These are phyloP conservation scores for Porphyra umbilicalis DNA, from an alignment of 31 red algal species.

Conservation along the genomic window DNA sequence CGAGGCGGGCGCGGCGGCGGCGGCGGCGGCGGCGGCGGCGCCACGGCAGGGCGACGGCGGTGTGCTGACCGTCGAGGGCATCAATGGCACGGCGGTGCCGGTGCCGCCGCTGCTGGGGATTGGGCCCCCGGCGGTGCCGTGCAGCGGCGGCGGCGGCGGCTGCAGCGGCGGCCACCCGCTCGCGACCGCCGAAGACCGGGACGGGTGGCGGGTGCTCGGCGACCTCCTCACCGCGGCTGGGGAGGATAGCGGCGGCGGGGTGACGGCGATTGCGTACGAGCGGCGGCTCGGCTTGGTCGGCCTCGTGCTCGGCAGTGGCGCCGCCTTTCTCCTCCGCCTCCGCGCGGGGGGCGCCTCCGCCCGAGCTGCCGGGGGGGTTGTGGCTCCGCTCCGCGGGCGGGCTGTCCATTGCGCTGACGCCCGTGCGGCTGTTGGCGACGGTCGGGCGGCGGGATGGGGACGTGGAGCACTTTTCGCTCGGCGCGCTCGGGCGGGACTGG, in stretches of 20 bases:
- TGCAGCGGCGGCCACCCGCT: neutral
- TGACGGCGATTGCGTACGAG: conserved; percentile 33
- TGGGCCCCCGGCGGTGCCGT: neutral
- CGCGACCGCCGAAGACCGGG: neutral
- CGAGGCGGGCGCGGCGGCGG: neutral
- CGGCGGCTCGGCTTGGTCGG: conserved; percentile 29
- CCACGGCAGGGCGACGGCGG: neutral
- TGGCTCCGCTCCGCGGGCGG: conserved; percentile 49
- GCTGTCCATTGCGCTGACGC: conserved; percentile 58
- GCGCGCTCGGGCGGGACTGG: conserved; percentile 52
- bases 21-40: neutral
- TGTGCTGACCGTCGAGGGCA: neutral
- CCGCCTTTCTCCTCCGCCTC: conserved; percentile 51
- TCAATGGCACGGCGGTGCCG: neutral
- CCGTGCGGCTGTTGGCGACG: conserved; percentile 65
- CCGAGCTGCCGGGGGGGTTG: conserved; percentile 44
- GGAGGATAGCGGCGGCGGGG: conserved; percentile 33
- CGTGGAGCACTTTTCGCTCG: conserved; percentile 81
- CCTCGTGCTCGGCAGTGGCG: conserved; percentile 42
- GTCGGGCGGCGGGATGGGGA: conserved; percentile 69
- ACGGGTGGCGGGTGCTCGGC: conserved; percentile 2
- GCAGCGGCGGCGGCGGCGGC: neutral
- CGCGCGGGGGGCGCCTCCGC: conserved; percentile 14
- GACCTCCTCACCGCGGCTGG: conserved; percentile 11
- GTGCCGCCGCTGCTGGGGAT: neutral